A percentile compares a stretch with the other conserved stretches of the same genome.
phyloP scores from a whole-genome alignment of 352 stramenopile genomes.

The Phytophthora hibernalis region DNA sequence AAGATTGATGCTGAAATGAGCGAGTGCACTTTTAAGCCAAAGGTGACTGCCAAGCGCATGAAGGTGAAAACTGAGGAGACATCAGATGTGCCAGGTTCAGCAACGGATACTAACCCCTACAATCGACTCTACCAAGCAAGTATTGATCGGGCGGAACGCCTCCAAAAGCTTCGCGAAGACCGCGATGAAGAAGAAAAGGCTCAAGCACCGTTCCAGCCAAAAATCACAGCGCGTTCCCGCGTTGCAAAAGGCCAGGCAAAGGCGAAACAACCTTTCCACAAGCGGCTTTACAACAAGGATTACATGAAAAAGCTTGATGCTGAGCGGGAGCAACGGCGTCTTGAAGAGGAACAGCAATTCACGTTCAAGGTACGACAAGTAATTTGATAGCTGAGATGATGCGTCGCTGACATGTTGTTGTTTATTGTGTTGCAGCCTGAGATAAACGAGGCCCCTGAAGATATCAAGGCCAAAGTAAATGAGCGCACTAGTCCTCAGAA shows the following conservation, averaged over 20 bases:
- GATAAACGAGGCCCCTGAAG: conserved; percentile 59
- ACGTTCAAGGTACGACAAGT: conserved; percentile 72
- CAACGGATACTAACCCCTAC: conserved; percentile 48
- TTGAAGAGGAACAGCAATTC: conserved; percentile 75
- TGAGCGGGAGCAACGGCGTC: conserved; percentile 74
- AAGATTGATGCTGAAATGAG: conserved; percentile 71
- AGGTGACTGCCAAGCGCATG: conserved; percentile 55
- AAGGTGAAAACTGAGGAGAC: conserved; percentile 40
- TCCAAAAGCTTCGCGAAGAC: conserved; percentile 75
- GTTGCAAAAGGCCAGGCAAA: conserved; percentile 32
- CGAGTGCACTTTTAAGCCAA: conserved; percentile 76
- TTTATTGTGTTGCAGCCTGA: conserved; percentile 48
- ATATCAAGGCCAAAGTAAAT: conserved; percentile 68
- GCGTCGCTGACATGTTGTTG: conserved; percentile 17
- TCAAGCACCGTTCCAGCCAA: conserved; percentile 70
- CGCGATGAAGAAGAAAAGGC: conserved; percentile 68
- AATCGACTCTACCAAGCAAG: conserved; percentile 78
- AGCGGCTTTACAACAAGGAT: conserved; percentile 83
- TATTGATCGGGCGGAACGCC: conserved; percentile 60
- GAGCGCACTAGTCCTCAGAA: conserved; percentile 65
- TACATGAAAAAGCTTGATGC: conserved; percentile 68
- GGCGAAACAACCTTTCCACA: conserved; percentile 63
- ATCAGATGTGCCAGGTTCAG: conserved; percentile 4
- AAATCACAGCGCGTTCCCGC: conserved; percentile 43
- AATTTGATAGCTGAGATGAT: background rate